Conservation (phyloP, 2,329 filamentous ascomycete species). For the Diaporthe capsici region DNA sequence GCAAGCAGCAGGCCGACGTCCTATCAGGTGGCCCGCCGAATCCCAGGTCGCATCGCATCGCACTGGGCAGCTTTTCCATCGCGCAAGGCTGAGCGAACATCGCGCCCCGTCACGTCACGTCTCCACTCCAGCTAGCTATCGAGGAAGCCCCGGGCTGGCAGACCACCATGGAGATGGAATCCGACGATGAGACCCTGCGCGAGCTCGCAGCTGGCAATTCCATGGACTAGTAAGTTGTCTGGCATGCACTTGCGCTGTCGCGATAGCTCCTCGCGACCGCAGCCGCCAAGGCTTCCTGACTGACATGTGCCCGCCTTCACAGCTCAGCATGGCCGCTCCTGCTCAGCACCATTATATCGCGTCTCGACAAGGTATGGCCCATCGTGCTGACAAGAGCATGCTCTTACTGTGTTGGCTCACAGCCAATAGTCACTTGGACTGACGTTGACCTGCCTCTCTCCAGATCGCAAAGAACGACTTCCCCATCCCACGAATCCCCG, state of each 20-base stretch:
- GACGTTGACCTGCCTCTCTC: slow-evolving; percentile 30
- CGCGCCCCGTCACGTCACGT: slow-evolving; percentile 22
- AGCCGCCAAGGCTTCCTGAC: slow-evolving; percentile 35
- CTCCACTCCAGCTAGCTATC: slow-evolving; percentile 17
- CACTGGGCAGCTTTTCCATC: slow-evolving; percentile 31
- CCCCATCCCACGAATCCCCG: slow-evolving; percentile 74
- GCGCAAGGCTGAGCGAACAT: slow-evolving; percentile 30
- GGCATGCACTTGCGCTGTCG: not conserved
- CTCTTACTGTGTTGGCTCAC: slow-evolving; percentile 4
- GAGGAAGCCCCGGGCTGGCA: slow-evolving; percentile 37
- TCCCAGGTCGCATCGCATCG: slow-evolving; percentile 21
- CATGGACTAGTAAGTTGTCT: slow-evolving; percentile 68
- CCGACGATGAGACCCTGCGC: slow-evolving; percentile 64
- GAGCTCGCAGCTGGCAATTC: slow-evolving; percentile 64
- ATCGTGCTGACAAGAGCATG: not conserved
- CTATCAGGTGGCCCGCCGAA: slow-evolving; percentile 12
- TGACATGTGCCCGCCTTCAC: slow-evolving; percentile 50
- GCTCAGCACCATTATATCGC: slow-evolving; percentile 74
- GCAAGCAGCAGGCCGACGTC: slow-evolving; percentile 7
- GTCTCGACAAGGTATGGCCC: slow-evolving; percentile 72
- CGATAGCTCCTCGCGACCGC: not conserved
- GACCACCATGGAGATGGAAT: slow-evolving; percentile 67
- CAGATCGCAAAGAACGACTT: slow-evolving; percentile 85
- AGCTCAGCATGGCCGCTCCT: slow-evolving; percentile 80
- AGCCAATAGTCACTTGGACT: not conserved